Evolutionary conservation across 2,329 filamentous ascomycete genomes (phyloP).

Genomic region (Fusarium redolens): DNA sequence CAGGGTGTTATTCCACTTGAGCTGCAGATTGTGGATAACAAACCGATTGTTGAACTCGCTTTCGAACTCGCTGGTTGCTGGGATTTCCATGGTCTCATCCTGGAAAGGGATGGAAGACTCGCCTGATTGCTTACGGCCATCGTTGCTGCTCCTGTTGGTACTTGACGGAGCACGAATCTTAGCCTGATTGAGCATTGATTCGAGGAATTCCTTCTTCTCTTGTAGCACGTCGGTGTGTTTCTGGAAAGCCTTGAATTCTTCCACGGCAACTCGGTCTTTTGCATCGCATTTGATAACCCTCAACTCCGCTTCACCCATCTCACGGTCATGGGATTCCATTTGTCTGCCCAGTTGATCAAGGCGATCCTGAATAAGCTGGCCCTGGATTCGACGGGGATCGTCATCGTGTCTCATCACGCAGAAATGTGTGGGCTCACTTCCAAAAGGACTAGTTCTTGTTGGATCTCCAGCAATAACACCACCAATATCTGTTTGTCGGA

Average conservation of each 20-base stretch:
- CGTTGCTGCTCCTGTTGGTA: slow-evolving; percentile 43
- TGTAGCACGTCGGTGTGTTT: slow-evolving; percentile 66
- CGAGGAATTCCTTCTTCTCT: slow-evolving; percentile 69
- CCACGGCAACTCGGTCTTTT: slow-evolving; percentile 62
- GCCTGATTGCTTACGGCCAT: slow-evolving; percentile 49
- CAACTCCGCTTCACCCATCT: slow-evolving; percentile 81
- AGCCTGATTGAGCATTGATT: slow-evolving; percentile 67
- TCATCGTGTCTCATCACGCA: slow-evolving; percentile 95
- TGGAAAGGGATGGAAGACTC: slow-evolving; percentile 63
- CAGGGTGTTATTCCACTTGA: slow-evolving; percentile 98
- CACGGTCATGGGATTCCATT: slow-evolving; percentile 77
- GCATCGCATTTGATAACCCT: slow-evolving; percentile 65
- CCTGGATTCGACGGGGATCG: slow-evolving; percentile 89
- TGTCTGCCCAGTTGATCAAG: slow-evolving; percentile 83
- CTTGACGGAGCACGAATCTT: slow-evolving; percentile 50
- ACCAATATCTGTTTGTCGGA: slow-evolving; percentile 93
- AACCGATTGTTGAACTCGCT: slow-evolving; percentile 99
- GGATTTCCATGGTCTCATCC: slow-evolving; percentile 71
- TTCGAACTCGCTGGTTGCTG: slow-evolving; percentile 81
- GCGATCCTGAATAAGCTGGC: slow-evolving; percentile 83
- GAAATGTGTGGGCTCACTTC: slow-evolving; percentile 90
- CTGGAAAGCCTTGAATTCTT: slow-evolving; percentile 70
- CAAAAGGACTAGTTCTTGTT: slow-evolving; percentile 87
- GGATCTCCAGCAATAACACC: slow-evolving; percentile 83
- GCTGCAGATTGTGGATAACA: slow-evolving; percentile 95